Base-by-base conservation (phyloP, 345 rosid genomes). In the Salix caprea region DNA sequence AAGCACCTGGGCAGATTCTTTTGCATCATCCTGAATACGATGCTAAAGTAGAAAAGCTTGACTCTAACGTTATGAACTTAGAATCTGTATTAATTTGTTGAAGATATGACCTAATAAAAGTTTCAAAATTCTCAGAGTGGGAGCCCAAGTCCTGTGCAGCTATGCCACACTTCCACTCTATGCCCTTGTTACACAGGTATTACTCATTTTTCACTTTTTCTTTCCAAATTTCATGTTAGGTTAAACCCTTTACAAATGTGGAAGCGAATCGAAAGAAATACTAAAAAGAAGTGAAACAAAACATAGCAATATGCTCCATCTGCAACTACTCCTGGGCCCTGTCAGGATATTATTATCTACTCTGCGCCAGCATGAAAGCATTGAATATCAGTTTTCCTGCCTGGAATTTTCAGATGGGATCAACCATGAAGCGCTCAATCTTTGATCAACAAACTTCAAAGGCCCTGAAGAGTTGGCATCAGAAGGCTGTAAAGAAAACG, bases 131-230 rank as follows among this genome's bases (percentile, higher is more conserved):
- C 65, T 72, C 87, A 94, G 99, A 76, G 70, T 90, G 54, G 91
- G 90, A 62, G 95, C 90, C 42, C 97, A 96, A 54, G 76, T 96
- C 78, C 79, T 93, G 24, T 92, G 97, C 84, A 93, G 97, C 75
- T 96, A 94, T 88, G 90, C 86, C 81, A 96, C 98, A 40, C 97
- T 96, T 69, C 99, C 98, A 52, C 91, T 96, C 39, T 96, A 96
- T 74, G 98, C 99, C 46, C 99, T 96, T 67, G 99, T 96, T 44
- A 92, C 99, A 76, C 99, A 94, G 97, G 99, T 90, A 74, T 26
- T 34, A 6, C 36, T 18, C 15, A 3, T 34, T 32, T 34, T 54
- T 21, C 30, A n/a, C 61, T 16, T 26, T 61, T 61, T 24, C 30
- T 52, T 52, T 18, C 58, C 8, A 52, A 52, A 52, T 52, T 52